Percentiles rank a stretch among this genome's conserved stretches.
These are phyloP conservation scores for Camelina hispida DNA, from an alignment of 345 rosid genomes.

Conservation along the genomic window DNA sequence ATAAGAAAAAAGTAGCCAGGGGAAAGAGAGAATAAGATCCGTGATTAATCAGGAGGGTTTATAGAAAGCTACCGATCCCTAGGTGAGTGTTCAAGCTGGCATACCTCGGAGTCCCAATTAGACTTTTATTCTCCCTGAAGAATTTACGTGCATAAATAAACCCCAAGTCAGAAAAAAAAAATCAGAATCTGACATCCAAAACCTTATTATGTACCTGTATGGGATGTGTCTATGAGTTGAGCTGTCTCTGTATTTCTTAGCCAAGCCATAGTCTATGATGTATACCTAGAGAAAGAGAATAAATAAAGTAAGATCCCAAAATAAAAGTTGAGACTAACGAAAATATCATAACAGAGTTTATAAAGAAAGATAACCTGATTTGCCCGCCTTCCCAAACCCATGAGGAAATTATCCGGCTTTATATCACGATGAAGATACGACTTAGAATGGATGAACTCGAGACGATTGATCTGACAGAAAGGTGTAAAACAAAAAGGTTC, in stretches of 20 bases:
- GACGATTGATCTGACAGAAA: slow-evolving; percentile 72
- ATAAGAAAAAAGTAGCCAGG: neutral
- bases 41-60: neutral
- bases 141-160: neutral
- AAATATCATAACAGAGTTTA: neutral
- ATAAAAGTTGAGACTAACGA: neutral
- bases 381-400: slow-evolving; percentile 94
- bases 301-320: neutral
- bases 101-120: slow-evolving; percentile 98
- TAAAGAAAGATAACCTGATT: slow-evolving; percentile 64
- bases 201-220: slow-evolving; percentile 60
- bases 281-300: slow-evolving; percentile 61
- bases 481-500: neutral
- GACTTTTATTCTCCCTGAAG: slow-evolving; percentile 91
- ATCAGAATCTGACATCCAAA: neutral
- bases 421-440: slow-evolving; percentile 95
- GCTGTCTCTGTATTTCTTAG: slow-evolving; percentile 88
- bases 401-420: slow-evolving; percentile 94
- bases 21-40: slow-evolving; percentile 9
- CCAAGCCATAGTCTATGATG: slow-evolving; percentile 88
- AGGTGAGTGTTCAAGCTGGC: slow-evolving; percentile 99
- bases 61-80: slow-evolving; percentile 72
- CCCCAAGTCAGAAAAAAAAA: neutral
- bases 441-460: slow-evolving; percentile 89
- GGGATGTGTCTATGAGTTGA: slow-evolving; percentile 86